These are phyloP conservation scores for Scheffersomyces parashehatae DNA, from an alignment of 1,139 yeast species.

Conservation along the genomic window DNA sequence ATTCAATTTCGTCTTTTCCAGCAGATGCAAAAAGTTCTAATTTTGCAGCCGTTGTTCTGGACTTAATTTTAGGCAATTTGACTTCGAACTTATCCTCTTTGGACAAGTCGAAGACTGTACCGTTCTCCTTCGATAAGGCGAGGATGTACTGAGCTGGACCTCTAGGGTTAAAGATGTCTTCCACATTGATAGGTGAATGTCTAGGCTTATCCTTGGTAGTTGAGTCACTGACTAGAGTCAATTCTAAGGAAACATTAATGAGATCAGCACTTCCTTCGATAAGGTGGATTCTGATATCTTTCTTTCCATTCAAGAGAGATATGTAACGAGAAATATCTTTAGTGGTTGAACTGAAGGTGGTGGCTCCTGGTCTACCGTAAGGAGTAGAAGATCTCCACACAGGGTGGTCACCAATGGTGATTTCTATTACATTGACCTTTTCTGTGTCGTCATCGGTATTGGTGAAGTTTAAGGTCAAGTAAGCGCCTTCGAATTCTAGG, in stretches of 20 bases:
- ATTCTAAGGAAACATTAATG: slow-evolving; percentile 4
- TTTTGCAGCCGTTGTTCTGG: slow-evolving; percentile 31
- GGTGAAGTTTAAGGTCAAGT: slow-evolving; percentile 7
- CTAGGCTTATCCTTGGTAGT: background rate
- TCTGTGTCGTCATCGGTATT: slow-evolving; percentile 1
- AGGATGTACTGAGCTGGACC: background rate
- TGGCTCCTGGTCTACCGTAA: background rate
- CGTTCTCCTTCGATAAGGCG: background rate
- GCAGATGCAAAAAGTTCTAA: slow-evolving; percentile 27
- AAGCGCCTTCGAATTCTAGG: slow-evolving; percentile 5
- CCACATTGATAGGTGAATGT: background rate
- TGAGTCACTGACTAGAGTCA: slow-evolving; percentile 1
- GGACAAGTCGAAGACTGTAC: background rate
- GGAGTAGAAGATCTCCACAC: slow-evolving; percentile 6
- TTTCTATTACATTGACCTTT: slow-evolving; percentile 5
- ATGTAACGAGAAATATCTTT: slow-evolving; percentile 4
- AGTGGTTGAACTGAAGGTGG: background rate
- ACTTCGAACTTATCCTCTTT: background rate
- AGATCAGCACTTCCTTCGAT: slow-evolving; percentile 5
- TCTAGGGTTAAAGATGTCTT: background rate
- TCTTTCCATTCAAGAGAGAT: slow-evolving; percentile 2
- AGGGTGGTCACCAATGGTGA: slow-evolving; percentile 7
- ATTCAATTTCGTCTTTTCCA: slow-evolving; percentile 22
- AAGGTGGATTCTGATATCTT: slow-evolving; percentile 1
- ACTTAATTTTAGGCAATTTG: slow-evolving; percentile 4